A percentile compares a stretch with the other conserved stretches of the same genome.
Conservation (phyloP, 1,284 basidiomycete species). For the Taiwanofungus camphoratus region DNA sequence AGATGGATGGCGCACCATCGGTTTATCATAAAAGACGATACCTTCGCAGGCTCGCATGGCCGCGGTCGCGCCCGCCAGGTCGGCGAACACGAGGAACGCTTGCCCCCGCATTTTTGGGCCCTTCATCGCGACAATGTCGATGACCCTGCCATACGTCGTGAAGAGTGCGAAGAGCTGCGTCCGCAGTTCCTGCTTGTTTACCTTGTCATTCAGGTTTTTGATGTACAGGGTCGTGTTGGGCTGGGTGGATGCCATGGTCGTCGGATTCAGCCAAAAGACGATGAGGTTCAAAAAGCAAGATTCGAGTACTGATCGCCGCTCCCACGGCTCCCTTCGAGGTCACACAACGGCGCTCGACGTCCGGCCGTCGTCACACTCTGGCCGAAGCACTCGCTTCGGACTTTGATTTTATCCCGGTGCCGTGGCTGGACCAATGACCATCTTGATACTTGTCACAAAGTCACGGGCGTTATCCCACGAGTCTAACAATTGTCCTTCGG, state of each 20-base stretch:
- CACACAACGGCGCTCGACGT: too few relatives aligned
- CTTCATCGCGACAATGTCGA: conserved; percentile 95
- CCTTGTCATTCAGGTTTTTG: conserved; percentile 91
- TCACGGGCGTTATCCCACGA: too few relatives aligned
- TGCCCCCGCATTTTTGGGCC: conserved; percentile 86
- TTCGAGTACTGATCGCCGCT: too few relatives aligned
- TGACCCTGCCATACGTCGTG: conserved; percentile 86
- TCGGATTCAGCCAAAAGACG: conserved; percentile 2
- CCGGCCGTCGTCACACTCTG: too few relatives aligned
- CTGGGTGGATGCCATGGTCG: conserved; percentile 34
- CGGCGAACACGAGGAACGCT: conserved; percentile 94
- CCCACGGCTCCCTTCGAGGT: too few relatives aligned
- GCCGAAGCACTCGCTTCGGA: too few relatives aligned
- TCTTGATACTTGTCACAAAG: too few relatives aligned
- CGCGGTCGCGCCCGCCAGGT: conserved; percentile 82
- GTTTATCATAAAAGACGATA: conserved; percentile 90
- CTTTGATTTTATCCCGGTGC: too few relatives aligned
- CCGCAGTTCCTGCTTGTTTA: conserved; percentile 90
- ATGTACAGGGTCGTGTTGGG: conserved; percentile 91
- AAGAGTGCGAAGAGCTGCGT: conserved; percentile 87
- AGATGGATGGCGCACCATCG: conserved; percentile 58
- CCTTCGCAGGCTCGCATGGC: conserved; percentile 89
- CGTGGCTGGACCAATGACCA: too few relatives aligned
- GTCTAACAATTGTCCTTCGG: too few relatives aligned
- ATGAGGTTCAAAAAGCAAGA: too few relatives aligned